Evolutionary conservation across 805 yeast species (phyloP), one percentile per base, ranked within the genome.

Genomic region (Ogataea paradorogensis): DNA sequence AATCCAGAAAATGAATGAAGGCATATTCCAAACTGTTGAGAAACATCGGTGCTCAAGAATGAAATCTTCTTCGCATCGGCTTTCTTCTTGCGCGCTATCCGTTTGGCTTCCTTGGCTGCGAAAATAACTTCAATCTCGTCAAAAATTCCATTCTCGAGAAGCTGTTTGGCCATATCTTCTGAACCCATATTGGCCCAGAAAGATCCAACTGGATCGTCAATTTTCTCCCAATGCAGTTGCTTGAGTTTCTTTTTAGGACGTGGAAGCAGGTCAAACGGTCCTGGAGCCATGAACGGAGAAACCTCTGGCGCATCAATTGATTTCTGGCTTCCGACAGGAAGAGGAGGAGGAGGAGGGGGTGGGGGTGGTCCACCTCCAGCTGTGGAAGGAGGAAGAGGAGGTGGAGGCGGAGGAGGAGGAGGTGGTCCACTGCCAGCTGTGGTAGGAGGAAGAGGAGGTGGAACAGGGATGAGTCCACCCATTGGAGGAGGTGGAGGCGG

Each of bases 171-270:
- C 29, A 79, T 64, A 15, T 69, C 70, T 2, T 71, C 74, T 15
- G 82, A 78, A 27, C 81, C 77, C 23, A 78, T 71, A 20, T 76
- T 73, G 14, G 79, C 74, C 98, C 99, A 91, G 44, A 93, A 84
- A 0, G 98, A 90, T 31, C 82, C 77, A 37, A 82, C 84, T 15
- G 93, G 83, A 43, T 80, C 74, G 24, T 91, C 96, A 27, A 95
- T 71, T 55, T 85, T 87, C 52, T 91, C 96, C 98, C 98, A 95
- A 60, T 93, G 99, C 69, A 93, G 74, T 59, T 91, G 99, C 59
- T 95, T 93, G 48, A 93, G 73, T 58, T 84, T 86, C 43, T 78
- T 72, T 55, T 77, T 80, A 3, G 95, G 90, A 46, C 87, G 69
- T 20, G 84, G 85, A 45, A 73, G 72, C 35, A 65, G 65, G 28